Evolutionary conservation across 176 grass and related monocot species (phyloP), one percentile per base, ranked within the genome.

Genomic region (Zea luxurians): DNA sequence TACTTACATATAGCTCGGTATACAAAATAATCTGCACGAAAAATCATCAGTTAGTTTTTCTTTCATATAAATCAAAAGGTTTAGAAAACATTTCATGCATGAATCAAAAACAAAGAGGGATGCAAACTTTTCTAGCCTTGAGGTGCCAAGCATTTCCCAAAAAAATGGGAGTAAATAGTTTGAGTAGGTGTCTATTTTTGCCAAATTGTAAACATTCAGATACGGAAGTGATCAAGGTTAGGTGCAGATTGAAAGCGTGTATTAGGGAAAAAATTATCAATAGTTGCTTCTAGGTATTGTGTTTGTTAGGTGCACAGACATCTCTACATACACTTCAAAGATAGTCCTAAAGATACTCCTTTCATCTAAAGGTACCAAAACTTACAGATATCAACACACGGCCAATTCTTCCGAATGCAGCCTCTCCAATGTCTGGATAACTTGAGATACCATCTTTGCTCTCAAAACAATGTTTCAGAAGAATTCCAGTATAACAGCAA

Each of bases 351-450:
- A 1, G 4, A 49, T 27, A 27, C 27, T 40, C 8, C 58, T 46
- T 18, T 20, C 44, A 80, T 35, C 8, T 79, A 80, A 61, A 88
- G 37, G 44, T 71, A 16, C 48, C 4, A 70, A 40, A n/a, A 90
- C 88, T 90, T 84, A 94, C 95, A 59, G 89, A 94, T 70, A 97
- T 84, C 48, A 97, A 55, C 61, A 97, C 52, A 13, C 91, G 91
- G 3, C 95, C 95, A 64, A 92, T 83, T 90, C 76, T 88, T 60
- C 91, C 94, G 75, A 97, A 97, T 40, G 91, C 94, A 85, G 91
- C 91, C 86, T 98, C 91, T 11, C 91, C 95, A 52, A 98, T 98
- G 85, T 98, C 91, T 82, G 94, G 94, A 74, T 97, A 97, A 68
- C 79, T 92, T 48, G 78, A 80, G 84, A 97, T 87, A 8, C 95